Evolutionary conservation across 495 filamentous ascomycete genomes (phyloP).

Genomic region (Amorphotheca resinae): DNA sequence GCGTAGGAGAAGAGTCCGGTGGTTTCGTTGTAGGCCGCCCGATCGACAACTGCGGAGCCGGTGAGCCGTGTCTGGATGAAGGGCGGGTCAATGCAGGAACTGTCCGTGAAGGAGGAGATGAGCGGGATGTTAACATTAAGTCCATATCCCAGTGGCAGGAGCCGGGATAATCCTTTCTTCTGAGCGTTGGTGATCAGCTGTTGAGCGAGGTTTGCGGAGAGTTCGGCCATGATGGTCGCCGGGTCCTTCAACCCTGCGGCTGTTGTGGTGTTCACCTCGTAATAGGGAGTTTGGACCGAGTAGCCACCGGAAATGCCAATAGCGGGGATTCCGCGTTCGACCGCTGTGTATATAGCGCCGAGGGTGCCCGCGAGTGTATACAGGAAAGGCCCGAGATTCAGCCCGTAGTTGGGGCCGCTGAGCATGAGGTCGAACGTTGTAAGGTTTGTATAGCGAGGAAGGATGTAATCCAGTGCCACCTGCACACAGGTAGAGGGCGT

Average conservation of each 20-base stretch:
- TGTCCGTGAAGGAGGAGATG: slow-evolving; percentile 23
- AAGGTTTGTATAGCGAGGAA: slow-evolving; percentile 31
- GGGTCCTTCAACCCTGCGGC: slow-evolving; percentile 4
- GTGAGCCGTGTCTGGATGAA: slow-evolving; percentile 26
- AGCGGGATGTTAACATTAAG: slow-evolving; percentile 26
- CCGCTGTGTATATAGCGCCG: slow-evolving; percentile 27
- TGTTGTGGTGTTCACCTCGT: slow-evolving; percentile 20
- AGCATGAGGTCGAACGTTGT: slow-evolving; percentile 27
- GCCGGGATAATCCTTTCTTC: slow-evolving; percentile 12
- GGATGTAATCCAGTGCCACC: slow-evolving; percentile 36
- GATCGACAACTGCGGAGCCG: slow-evolving; percentile 15
- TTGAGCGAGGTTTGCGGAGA: slow-evolving; percentile 25
- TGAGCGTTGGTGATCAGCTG: slow-evolving; percentile 23
- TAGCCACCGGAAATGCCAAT: slow-evolving; percentile 25
- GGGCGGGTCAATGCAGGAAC: slow-evolving; percentile 24
- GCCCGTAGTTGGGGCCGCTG: slow-evolving; percentile 30
- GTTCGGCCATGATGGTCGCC: slow-evolving; percentile 24
- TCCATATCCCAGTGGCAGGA: slow-evolving; percentile 29
- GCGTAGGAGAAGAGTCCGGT: slow-evolving; percentile 24
- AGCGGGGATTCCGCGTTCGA: slow-evolving; percentile 27
- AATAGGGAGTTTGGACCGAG: slow-evolving; percentile 18
- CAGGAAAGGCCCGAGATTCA: slow-evolving; percentile 27
- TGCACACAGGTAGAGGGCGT: slow-evolving; percentile 28
- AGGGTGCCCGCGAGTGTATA: slow-evolving; percentile 28
- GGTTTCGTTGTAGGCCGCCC: slow-evolving; percentile 21